phyloP scores from a whole-genome alignment of 225 moss, liverwort and hornwort genomes.

The Straminergon stramineum region DNA sequence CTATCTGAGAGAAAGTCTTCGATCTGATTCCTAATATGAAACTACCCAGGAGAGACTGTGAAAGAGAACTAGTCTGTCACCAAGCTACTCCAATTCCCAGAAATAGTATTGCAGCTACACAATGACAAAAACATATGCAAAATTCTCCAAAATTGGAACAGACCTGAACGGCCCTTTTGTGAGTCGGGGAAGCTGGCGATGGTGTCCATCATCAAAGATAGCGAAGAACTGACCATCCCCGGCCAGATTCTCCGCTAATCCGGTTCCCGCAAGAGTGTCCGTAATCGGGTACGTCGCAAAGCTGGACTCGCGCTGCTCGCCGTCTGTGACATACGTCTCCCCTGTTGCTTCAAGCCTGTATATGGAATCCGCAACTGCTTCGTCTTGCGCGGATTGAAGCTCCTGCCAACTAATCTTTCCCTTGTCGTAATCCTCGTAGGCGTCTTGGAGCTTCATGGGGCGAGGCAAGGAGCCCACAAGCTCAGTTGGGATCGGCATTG shows the following conservation, averaged over 20 bases:
- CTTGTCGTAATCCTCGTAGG: constrained; percentile 24
- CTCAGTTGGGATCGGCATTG: constrained; percentile 42
- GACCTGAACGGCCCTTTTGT: constrained; percentile 23
- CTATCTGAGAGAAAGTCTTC: too few species aligned
- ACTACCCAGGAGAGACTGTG: not conserved
- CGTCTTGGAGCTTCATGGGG: constrained; percentile 27
- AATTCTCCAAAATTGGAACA: not conserved
- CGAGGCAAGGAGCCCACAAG: constrained; percentile 40
- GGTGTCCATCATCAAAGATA: constrained; percentile 45
- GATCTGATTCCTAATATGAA: not conserved
- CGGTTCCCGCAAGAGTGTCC: constrained; percentile 42
- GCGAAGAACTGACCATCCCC: constrained; percentile 39
- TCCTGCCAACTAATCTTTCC: constrained; percentile 18
- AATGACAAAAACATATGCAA: not conserved
- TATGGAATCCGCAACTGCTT: constrained; percentile 34
- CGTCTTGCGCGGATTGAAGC: constrained; percentile 24
- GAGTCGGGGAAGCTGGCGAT: constrained; percentile 41
- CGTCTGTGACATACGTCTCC: constrained; percentile 24
- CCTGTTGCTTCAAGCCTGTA: constrained; percentile 17
- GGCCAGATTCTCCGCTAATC: constrained; percentile 22
- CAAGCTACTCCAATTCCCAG: not conserved
- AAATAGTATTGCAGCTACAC: not conserved
- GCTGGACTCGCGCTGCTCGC: constrained; percentile 46
- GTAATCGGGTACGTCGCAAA: constrained; percentile 48
- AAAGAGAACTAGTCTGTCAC: too few species aligned